Evolutionary conservation across 1,139 yeast genomes (phyloP).

Genomic region (Hemisphaericaspora lyxosophila): DNA sequence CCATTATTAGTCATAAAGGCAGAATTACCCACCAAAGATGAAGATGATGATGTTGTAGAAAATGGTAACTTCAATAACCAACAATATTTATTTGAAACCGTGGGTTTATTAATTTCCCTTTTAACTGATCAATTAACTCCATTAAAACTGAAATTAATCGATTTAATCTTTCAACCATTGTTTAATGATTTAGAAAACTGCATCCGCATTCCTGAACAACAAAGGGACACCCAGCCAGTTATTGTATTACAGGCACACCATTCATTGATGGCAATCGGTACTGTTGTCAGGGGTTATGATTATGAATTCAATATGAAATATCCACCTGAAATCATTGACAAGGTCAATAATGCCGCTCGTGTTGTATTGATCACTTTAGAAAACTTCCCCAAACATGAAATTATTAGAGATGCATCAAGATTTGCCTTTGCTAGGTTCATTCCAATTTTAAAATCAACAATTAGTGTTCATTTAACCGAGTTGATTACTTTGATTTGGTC

Average conservation of each 20-base stretch:
- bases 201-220: conserved; percentile 38
- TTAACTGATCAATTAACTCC: conserved; percentile 25
- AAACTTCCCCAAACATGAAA: conserved; percentile 62
- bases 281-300: conserved; percentile 82
- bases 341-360: conserved; percentile 72
- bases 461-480: conserved; percentile 64
- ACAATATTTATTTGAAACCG: conserved; percentile 77
- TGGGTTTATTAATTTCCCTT: conserved; percentile 64
- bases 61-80: conserved; percentile 75
- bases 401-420: conserved; percentile 81
- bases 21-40: conserved; percentile 50
- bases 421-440: conserved; percentile 85
- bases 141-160: conserved; percentile 52
- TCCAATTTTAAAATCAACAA: conserved; percentile 54
- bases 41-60: conserved; percentile 53
- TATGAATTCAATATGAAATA: conserved; percentile 33
- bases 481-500: conserved; percentile 72
- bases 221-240: conserved; percentile 33
- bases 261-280: conserved; percentile 83
- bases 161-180: conserved; percentile 71
- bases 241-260: conserved; percentile 79
- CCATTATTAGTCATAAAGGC: conserved; percentile 63
- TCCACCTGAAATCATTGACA: conserved; percentile 42
- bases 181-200: conserved; percentile 72
- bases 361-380: conserved; percentile 84